Conservation (phyloP, 2,329 filamentous ascomycete genomes). For the Cephalotrichum gorgonifer region DNA sequence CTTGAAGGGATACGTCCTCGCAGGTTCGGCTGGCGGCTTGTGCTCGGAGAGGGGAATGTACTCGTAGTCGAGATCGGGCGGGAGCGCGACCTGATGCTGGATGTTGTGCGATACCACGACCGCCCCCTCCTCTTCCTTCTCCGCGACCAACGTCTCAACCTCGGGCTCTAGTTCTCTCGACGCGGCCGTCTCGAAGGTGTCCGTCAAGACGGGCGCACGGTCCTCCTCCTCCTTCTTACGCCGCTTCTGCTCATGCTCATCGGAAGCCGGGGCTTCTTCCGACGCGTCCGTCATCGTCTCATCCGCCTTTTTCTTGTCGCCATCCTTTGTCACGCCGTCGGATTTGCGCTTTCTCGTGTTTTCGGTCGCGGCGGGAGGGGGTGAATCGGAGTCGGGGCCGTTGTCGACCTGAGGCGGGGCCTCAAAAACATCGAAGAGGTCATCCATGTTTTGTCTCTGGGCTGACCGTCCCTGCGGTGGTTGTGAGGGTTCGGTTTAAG, state of each 20-base stretch:
- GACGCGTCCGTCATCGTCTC: background rate
- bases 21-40: slow-evolving; percentile 78
- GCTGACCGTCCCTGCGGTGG: no score
- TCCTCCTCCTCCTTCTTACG: slow-evolving; percentile 52
- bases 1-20: slow-evolving; percentile 75
- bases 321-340: slow-evolving; percentile 31
- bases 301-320: slow-evolving; percentile 22
- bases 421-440: slow-evolving; percentile 76
- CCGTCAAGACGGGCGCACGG: slow-evolving; percentile 73
- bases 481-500: no score
- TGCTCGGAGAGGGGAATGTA: slow-evolving; percentile 94
- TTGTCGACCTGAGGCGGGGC: slow-evolving; percentile 41
- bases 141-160: background rate
- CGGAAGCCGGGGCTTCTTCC: slow-evolving; percentile 14
- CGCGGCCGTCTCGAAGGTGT: slow-evolving; percentile 90
- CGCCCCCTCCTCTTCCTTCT: background rate
- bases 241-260: slow-evolving; percentile 46
- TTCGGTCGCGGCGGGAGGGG: slow-evolving; percentile 11
- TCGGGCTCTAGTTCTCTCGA: slow-evolving; percentile 41
- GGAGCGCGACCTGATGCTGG: slow-evolving; percentile 92
- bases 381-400: slow-evolving; percentile 30
- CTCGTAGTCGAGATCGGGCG: slow-evolving; percentile 86
- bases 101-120: slow-evolving; percentile 94
- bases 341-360: slow-evolving; percentile 13
- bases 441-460: slow-evolving; percentile 47